These are phyloP conservation scores for Aspergillus transmontanensis DNA, from an alignment of 2,329 filamentous ascomycete genomes.

Conservation along the genomic window DNA sequence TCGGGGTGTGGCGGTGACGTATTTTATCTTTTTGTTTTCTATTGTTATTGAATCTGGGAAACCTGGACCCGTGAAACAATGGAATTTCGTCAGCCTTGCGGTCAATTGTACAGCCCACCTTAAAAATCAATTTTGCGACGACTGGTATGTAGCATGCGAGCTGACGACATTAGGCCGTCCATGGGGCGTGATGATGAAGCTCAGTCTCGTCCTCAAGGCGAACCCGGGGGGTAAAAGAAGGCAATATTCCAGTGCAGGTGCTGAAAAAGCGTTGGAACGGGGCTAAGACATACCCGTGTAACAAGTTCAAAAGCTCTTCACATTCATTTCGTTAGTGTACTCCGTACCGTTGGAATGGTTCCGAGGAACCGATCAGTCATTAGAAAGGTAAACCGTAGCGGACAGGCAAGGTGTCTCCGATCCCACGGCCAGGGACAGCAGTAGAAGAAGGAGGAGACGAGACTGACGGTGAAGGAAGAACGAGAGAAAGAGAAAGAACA, in stretches of 20 bases:
- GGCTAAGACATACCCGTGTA: conserved; percentile 18
- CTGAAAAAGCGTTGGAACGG: background rate
- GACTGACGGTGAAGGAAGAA: background rate
- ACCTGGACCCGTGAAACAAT: background rate
- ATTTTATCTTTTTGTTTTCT: background rate
- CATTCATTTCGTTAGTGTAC: conserved; percentile 7
- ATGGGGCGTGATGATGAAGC: background rate
- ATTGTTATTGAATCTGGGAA: background rate
- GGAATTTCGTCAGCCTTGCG: conserved; percentile 11
- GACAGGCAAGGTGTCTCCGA: background rate
- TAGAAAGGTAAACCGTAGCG: conserved; percentile 1
- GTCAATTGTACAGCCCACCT: conserved; percentile 11
- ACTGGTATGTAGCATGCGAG: conserved; percentile 5
- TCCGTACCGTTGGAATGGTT: conserved; percentile 5
- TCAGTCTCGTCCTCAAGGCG: background rate
- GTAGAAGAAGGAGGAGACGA: background rate
- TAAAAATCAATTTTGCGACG: conserved; percentile 9
- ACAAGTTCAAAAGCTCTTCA: conserved; percentile 1
- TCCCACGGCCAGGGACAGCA: background rate
- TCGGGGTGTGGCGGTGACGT: background rate
- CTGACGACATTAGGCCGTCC: conserved; percentile 8
- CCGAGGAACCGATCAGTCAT: conserved; percentile 9
- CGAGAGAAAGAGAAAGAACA: background rate
- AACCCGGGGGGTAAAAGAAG: background rate
- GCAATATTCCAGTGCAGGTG: background rate